Evolutionary conservation across 1,284 basidiomycete species (phyloP).

Genomic region (Kwoniella shivajii): DNA sequence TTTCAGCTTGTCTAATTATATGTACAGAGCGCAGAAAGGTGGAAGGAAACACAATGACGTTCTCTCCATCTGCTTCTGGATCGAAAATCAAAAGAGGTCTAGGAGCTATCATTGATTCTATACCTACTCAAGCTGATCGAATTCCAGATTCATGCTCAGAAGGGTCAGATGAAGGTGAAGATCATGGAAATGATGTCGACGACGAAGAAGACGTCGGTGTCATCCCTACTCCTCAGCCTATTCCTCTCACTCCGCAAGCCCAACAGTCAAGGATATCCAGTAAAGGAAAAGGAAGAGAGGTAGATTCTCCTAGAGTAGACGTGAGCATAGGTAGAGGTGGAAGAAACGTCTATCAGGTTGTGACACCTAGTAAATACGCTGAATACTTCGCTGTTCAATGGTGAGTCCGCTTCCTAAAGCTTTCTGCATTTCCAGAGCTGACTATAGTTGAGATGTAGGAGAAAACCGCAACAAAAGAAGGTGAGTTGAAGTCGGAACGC

Average conservation of each 20-base stretch:
- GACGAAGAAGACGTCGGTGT: slow-evolving; percentile 4
- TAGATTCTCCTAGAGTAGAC: slow-evolving; percentile 12
- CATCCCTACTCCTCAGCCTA: slow-evolving; percentile 9
- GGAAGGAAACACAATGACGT: neutral
- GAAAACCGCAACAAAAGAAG: slow-evolving; percentile 54
- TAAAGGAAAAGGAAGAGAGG: slow-evolving; percentile 8
- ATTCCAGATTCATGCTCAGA: slow-evolving; percentile 35
- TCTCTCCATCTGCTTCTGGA: neutral
- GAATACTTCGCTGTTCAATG: slow-evolving; percentile 50
- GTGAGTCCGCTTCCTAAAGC: slow-evolving; percentile 31
- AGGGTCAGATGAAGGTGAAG: slow-evolving; percentile 9
- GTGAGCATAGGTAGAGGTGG: slow-evolving; percentile 24
- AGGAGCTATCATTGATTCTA: slow-evolving; percentile 21
- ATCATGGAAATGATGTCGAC: slow-evolving; percentile 2
- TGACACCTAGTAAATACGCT: slow-evolving; percentile 6
- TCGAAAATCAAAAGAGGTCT: slow-evolving; percentile 13
- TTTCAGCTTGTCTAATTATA: neutral
- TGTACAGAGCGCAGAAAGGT: neutral
- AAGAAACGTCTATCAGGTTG: slow-evolving; percentile 25
- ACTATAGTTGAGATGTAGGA: slow-evolving; percentile 31
- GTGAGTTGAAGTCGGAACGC: slow-evolving; percentile 23
- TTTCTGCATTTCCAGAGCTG: slow-evolving; percentile 8
- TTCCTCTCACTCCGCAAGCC: slow-evolving; percentile 12
- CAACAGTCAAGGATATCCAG: neutral
- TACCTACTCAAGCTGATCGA: slow-evolving; percentile 23